Evolutionary conservation across 164 flowering plant species (phyloP), one percentile per base, ranked within the genome.

Genomic region (Aristolochia fimbriata): DNA sequence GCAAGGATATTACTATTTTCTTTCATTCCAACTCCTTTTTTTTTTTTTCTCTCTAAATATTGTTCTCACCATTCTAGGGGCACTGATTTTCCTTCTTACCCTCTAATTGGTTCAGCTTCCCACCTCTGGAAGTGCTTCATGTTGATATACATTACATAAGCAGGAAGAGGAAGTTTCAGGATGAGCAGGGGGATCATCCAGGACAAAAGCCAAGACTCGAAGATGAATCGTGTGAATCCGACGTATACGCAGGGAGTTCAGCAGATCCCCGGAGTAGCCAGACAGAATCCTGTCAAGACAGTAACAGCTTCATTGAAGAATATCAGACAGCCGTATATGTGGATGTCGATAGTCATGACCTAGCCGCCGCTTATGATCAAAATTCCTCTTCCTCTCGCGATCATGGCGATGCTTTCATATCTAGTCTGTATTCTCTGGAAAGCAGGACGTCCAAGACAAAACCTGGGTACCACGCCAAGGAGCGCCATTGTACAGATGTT

Each of bases 141-240:
- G 49, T 52, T 52, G 49, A 59, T 37, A n/a, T 58, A 31, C 25
- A 50, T 54, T 69, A 67, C 59, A 54, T 73, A 63, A 76, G 51
- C 65, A 84, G 74, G 82, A 89, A 89, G 71, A 80, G 91, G 61
- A 86, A 86, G 70, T 66, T 78, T 22, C 74, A 73, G 61, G 74
- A 70, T 27, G 84, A 77, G 60, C 76, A 69, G 23, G 63, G 74
- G 63, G 81, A 53, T 58, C 58, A 74, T 69, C 96, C 88, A 13
- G 19, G 65, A 11, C 61, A 81, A n/a, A 88, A 86, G 68, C 85
- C 79, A 46, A 76, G 64, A 56, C 77, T 78, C 61, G 55, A 64
- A 48, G 64, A 65, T 55, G 56, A 60, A 55, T 52, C 55, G 50
- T 56, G 64, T 50, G 19, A 58, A 27, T 68, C 57, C 27, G 72